These are phyloP conservation scores for Nyssa sinensis DNA, from an alignment of 148 eudicot genomes.

Conservation along the genomic window DNA sequence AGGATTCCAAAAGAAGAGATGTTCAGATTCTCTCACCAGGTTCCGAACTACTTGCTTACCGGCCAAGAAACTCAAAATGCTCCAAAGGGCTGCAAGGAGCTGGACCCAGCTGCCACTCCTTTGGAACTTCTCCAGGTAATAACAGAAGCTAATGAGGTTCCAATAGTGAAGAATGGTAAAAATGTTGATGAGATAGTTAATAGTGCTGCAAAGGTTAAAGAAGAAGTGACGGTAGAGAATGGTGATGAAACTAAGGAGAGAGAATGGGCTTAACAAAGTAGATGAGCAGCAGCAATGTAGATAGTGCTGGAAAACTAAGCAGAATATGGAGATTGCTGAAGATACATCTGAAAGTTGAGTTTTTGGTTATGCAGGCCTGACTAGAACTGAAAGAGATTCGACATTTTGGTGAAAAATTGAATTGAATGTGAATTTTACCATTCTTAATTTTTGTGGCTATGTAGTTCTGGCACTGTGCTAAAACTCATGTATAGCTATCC, in stretches of 20 bases:
- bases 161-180: conserved; percentile 6
- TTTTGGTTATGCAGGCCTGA: conserved; percentile 7
- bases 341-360: background rate
- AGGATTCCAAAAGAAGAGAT: conserved; percentile 53
- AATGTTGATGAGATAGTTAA: background rate
- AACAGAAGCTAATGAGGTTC: conserved; percentile 13
- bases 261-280: background rate
- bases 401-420: conserved; percentile 10
- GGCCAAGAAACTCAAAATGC: conserved; percentile 46
- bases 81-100: conserved; percentile 45
- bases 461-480: background rate
- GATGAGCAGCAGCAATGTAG: conserved; percentile 8
- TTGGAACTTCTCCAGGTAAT: conserved; percentile 42
- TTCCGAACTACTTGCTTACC: conserved; percentile 47
- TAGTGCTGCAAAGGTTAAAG: background rate
- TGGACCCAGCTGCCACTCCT: conserved; percentile 64
- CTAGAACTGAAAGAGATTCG: background rate
- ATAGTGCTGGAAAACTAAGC: background rate
- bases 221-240: background rate
- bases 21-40: conserved; percentile 56
- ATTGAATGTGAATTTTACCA: background rate
- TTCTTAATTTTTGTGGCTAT: conserved; percentile 17
- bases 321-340: background rate
- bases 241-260: background rate
- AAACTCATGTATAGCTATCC: background rate